Conservation (phyloP, 805 yeast genomes). For the Zygotorulaspora florentina region DNA sequence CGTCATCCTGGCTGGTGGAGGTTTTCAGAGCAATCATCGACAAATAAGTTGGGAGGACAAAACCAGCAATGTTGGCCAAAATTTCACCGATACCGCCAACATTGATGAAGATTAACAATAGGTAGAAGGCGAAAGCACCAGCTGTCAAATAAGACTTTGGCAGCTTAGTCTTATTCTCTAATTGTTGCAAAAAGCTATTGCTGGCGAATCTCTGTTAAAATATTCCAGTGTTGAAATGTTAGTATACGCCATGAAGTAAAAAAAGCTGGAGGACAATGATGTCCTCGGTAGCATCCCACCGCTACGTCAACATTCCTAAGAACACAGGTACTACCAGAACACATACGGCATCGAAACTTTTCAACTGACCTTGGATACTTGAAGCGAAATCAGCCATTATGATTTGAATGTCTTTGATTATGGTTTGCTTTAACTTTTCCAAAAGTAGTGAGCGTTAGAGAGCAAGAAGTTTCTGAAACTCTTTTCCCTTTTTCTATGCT, state of each 20-base stretch:
- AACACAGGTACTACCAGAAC: neutral
- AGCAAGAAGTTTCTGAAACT: neutral
- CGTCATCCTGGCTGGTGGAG: constrained; percentile 65
- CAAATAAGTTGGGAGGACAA: constrained; percentile 83
- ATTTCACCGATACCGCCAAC: constrained; percentile 94
- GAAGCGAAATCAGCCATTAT: constrained; percentile 43
- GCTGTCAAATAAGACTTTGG: constrained; percentile 86
- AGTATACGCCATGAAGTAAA: neutral
- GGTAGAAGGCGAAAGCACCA: constrained; percentile 60
- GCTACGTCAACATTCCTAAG: too few relatives aligned
- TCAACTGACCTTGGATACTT: constrained; percentile 45
- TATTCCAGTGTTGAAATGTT: neutral
- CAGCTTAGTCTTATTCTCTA: constrained; percentile 44
- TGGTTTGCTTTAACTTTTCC: neutral
- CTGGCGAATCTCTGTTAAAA: constrained; percentile 9
- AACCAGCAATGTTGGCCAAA: constrained; percentile 87
- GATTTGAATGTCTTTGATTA: neutral
- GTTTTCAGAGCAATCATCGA: constrained; percentile 84
- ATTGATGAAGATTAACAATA: constrained; percentile 78
- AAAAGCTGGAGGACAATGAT: neutral
- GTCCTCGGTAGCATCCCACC: neutral
- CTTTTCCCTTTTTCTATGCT: neutral
- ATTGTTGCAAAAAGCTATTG: constrained; percentile 32
- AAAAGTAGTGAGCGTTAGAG: neutral
- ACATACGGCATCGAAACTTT: constrained; percentile 47